Base-by-base conservation (phyloP, 495 filamentous ascomycete species). In the Aspergillus diversus region DNA sequence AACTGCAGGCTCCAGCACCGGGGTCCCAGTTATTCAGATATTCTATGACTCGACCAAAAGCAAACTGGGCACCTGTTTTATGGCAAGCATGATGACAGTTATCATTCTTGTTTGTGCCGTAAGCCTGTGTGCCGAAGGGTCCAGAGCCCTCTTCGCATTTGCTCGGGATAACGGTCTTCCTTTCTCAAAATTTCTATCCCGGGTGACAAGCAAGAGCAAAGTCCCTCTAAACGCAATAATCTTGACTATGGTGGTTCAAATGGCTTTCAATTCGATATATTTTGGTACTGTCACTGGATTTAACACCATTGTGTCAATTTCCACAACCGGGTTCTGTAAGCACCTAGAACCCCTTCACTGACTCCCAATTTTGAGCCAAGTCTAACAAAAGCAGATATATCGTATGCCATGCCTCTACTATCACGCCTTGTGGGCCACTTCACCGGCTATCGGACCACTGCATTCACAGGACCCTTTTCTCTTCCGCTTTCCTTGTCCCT, bases 241-340 rank as follows among this genome's bases (percentile, higher is more conserved):
- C 5, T 60, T 84, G 0, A 75, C 79, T 0, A 56, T 66, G 0
- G 58, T 73, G 9, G 74, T 85, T 7, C 82, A 83, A 60, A 71
- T 82, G 57, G 81, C 77, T 1, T 75, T 86, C 47, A 81, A 83
- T 48, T 76, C 79, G 46, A 85, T 84, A 54, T 84, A 84, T 52
- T 84, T 84, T 66, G 81, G 83, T 0, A 84, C 80, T 3, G 69
- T 79, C 16, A 84, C 82, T 0, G 82, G 83, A 0, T 84, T 86
- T 65, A 75, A 80, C 33, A 84, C 83, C 1, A 75, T 84, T n/a
- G 76, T 84, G n/a, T 74, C 78, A 0, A 84, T 85, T 55, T 75
- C 81, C 1, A 83, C 80, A 0, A 77, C 82, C 53, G 83, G 83
- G 13, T 85, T 86, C 66, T 86, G 79, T 82, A 71, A 65, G 78